Evolutionary conservation across 306 rosid species (phyloP).

Genomic region (Lagenaria siceraria): DNA sequence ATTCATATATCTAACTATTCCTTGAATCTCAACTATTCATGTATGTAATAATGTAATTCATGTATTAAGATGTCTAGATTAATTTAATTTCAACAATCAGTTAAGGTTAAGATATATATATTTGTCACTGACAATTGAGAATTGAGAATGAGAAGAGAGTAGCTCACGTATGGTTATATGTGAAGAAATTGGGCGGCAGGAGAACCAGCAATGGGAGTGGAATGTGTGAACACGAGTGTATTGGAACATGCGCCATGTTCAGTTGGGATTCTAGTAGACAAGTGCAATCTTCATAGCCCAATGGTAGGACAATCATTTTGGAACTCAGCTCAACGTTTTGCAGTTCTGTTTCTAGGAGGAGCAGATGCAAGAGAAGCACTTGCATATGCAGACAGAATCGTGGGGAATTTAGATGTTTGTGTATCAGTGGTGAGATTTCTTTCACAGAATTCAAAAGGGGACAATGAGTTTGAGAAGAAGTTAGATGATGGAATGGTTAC

Average conservation of each 20-base stretch:
- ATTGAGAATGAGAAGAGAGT: too few species aligned
- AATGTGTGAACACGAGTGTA: conserved; percentile 23
- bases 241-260: conserved; percentile 64
- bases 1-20: too few species aligned
- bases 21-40: too few species aligned
- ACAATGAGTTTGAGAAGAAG: conserved; percentile 60
- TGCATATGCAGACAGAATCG: conserved; percentile 53
- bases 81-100: too few species aligned
- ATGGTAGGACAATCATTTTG: not conserved
- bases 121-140: too few species aligned
- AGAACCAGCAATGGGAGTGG: not conserved
- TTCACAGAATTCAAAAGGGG: conserved; percentile 28
- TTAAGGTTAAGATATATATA: too few species aligned
- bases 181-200: too few species aligned
- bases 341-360: conserved; percentile 56
- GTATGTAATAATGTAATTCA: too few species aligned
- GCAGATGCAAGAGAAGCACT: conserved; percentile 77
- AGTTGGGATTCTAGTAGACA: conserved; percentile 58
- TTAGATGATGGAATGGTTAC: conserved; percentile 75
- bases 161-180: too few species aligned
- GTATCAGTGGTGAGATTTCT: conserved; percentile 52
- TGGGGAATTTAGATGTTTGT: conserved; percentile 8
- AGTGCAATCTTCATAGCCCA: conserved; percentile 10
- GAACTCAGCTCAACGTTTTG: not conserved
- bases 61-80: too few species aligned